A percentile compares a stretch with the other conserved stretches of the same genome.
Evolutionary conservation across 2,329 filamentous ascomycete species (phyloP).

Genomic region (Magnaporthiopsis poae): DNA sequence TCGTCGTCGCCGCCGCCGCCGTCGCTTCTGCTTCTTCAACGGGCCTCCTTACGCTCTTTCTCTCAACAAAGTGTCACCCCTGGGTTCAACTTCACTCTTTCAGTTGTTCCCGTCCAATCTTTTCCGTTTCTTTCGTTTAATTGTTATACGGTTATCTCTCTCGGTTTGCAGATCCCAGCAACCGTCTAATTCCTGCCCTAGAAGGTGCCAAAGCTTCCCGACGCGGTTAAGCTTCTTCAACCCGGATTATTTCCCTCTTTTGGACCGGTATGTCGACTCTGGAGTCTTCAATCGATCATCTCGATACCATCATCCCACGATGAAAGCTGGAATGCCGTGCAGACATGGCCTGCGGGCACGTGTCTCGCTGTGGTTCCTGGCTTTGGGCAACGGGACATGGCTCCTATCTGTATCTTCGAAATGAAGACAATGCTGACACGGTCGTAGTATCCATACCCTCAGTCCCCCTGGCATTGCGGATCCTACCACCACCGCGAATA

Average conservation of each 20-base stretch:
- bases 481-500: neutral
- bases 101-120: conserved; percentile 36
- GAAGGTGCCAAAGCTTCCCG: neutral
- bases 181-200: neutral
- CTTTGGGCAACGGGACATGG: neutral
- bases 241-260: conserved; percentile 13
- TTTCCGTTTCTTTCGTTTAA: conserved; percentile 20
- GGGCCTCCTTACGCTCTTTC: neutral
- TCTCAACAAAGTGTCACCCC: conserved; percentile 9
- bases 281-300: neutral
- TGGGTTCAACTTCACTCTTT: conserved; percentile 39
- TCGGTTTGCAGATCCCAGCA: neutral
- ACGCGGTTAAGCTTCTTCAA: neutral
- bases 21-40: conserved; percentile 2
- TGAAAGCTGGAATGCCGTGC: neutral
- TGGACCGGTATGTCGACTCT: conserved; percentile 10
- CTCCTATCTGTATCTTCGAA: no score
- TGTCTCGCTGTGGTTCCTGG: neutral
- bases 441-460: neutral
- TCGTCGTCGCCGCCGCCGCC: neutral
- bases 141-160: conserved; percentile 8
- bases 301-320: no score
- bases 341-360: neutral
- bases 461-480: neutral
- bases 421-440: neutral